Conservation (phyloP, 331 rosid genomes). For the Spiraea crenata region DNA sequence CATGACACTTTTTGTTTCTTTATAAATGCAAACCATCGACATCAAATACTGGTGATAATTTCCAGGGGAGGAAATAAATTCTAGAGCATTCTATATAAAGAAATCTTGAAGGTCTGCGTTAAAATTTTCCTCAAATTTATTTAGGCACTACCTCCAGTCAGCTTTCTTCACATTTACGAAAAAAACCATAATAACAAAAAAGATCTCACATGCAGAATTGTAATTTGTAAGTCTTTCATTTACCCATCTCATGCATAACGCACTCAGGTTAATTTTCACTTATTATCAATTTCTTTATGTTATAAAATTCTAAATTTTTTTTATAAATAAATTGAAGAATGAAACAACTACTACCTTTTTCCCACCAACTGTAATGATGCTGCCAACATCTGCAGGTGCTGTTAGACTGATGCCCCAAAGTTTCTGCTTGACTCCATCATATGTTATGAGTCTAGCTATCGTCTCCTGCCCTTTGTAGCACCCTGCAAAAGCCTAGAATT, state of each 20-base stretch:
- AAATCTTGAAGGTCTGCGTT: not conserved
- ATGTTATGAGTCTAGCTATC: conserved; percentile 78
- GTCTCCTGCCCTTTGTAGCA: conserved; percentile 96
- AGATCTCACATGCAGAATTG: not conserved
- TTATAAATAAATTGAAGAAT: too few species aligned
- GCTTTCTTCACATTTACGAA: not conserved
- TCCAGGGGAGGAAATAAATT: not conserved
- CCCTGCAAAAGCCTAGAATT: conserved; percentile 37
- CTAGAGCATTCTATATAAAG: not conserved
- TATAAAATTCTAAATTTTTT: too few species aligned
- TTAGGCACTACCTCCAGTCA: not conserved
- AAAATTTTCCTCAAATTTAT: not conserved
- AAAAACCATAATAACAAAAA: not conserved
- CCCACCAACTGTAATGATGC: conserved; percentile 49
- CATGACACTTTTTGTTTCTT: not conserved
- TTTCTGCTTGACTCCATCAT: conserved; percentile 82
- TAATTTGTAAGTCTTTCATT: not conserved
- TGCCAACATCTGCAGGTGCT: conserved; percentile 64
- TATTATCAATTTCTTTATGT: too few species aligned
- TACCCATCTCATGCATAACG: not conserved
- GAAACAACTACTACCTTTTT: conserved; percentile 37
- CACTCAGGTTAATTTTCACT: not conserved
- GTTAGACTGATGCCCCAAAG: conserved; percentile 80
- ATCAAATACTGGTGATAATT: not conserved
- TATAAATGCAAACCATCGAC: not conserved